These are phyloP conservation scores for Metarhizium guizhouense DNA, from an alignment of 2,329 filamentous ascomycete species.

Conservation along the genomic window DNA sequence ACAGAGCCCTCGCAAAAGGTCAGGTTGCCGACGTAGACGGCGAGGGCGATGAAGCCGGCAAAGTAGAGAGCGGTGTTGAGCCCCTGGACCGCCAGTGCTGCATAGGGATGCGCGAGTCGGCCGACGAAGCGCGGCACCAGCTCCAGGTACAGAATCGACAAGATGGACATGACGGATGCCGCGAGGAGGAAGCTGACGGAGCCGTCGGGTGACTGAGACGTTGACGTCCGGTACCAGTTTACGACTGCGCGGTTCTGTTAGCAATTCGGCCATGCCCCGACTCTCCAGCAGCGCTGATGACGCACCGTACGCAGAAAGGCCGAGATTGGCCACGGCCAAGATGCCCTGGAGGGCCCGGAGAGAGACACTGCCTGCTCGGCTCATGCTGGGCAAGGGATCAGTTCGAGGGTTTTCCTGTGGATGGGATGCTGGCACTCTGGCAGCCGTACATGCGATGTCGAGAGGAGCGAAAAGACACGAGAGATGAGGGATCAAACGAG, in stretches of 20 bases:
- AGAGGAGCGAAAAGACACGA: background rate
- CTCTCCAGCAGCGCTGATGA: background rate
- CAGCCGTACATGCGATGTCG: background rate
- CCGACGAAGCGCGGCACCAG: conserved; percentile 36
- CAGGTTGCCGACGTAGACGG: conserved; percentile 46
- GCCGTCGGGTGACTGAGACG: conserved; percentile 42
- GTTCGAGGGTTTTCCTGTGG: too few species aligned
- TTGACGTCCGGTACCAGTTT: conserved; percentile 51
- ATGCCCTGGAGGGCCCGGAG: conserved; percentile 13
- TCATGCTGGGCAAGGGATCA: conserved; percentile 8
- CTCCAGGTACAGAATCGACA: conserved; percentile 47
- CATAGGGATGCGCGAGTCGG: conserved; percentile 38
- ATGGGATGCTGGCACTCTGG: too few species aligned
- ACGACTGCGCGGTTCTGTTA: conserved; percentile 33
- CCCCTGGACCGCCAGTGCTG: conserved; percentile 38
- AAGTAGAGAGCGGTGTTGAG: conserved; percentile 49
- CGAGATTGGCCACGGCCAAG: conserved; percentile 10
- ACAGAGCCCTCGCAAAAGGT: conserved; percentile 49
- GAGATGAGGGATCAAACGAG: background rate
- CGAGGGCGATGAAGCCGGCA: conserved; percentile 48
- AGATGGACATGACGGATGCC: conserved; percentile 41
- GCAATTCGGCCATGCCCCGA: background rate
- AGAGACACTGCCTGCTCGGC: conserved; percentile 5
- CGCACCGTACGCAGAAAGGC: conserved; percentile 13
- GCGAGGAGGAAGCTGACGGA: conserved; percentile 52